Conservation (phyloP, 2,329 filamentous ascomycete genomes). For the Amesomyces nigricolor region DNA sequence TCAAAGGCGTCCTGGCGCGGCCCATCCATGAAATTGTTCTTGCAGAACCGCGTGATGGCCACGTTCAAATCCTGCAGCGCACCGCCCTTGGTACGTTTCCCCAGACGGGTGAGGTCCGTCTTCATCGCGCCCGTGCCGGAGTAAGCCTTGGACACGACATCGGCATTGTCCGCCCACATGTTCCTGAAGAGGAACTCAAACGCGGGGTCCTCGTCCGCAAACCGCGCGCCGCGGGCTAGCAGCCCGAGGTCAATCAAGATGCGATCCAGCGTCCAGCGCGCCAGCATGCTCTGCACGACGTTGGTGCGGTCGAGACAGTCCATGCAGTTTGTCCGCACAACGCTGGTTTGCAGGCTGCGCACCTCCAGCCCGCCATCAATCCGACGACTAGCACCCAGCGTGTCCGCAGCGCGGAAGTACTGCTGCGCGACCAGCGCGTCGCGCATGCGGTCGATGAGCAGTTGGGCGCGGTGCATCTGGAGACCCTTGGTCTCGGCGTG, state of each 20-base stretch:
- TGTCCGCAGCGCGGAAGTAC: slow-evolving; percentile 90
- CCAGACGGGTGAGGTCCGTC: slow-evolving; percentile 95
- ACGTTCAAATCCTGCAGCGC: slow-evolving; percentile 83
- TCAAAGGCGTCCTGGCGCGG: slow-evolving; percentile 94
- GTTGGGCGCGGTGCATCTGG: slow-evolving; percentile 83
- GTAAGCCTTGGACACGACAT: slow-evolving; percentile 87
- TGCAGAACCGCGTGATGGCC: slow-evolving; percentile 80
- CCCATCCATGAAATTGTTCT: slow-evolving; percentile 93
- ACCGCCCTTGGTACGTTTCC: slow-evolving; percentile 77
- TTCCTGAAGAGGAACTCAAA: slow-evolving; percentile 95
- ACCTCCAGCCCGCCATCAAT: slow-evolving; percentile 69
- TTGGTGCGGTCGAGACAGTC: slow-evolving; percentile 97
- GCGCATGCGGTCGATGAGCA: slow-evolving; percentile 76
- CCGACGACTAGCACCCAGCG: slow-evolving; percentile 50
- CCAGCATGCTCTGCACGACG: slow-evolving; percentile 95
- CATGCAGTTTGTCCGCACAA: slow-evolving; percentile 98
- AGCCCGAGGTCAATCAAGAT: slow-evolving; percentile 83
- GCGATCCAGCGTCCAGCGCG: slow-evolving; percentile 78
- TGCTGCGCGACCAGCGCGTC: slow-evolving; percentile 71
- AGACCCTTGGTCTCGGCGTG: slow-evolving; percentile 96
- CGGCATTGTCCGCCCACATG: slow-evolving; percentile 96
- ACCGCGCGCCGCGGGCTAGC: slow-evolving; percentile 67
- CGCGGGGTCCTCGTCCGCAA: slow-evolving; percentile 66
- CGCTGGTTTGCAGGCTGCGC: slow-evolving; percentile 74
- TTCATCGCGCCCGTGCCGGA: slow-evolving; percentile 96